Evolutionary conservation across 2,329 filamentous ascomycete genomes (phyloP), one percentile per base, ranked within the genome.

Genomic region (Botrytis fragariae): DNA sequence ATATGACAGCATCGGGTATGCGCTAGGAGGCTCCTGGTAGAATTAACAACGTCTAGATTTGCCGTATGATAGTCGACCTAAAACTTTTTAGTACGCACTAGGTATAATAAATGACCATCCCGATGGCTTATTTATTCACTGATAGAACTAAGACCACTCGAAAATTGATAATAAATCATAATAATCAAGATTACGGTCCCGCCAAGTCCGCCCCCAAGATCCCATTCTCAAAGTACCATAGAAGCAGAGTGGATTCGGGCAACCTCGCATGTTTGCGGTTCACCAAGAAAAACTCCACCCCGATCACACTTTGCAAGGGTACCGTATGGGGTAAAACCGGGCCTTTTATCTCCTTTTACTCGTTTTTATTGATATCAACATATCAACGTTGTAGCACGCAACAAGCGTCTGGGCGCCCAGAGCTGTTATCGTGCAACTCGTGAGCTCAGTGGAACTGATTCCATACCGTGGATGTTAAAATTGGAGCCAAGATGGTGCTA

Each of bases 361-460:
- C 35, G 35, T 39, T 39, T 9, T n/a, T n/a, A n/a, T n/a, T 62
- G 22, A 62, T 62, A 16, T 42, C 60, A 62, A 35, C 60, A 62
- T 39, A 62, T n/a, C 60, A 39, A n/a, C 35, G 35, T 8, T 62
- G 60, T 62, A 62, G 60, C 60, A 39, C 25, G 60, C 35, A 62
- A 62, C 25, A 62, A 62, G 60, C 25, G 35, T n/a, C 60, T 62
- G 60, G 60, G 60, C 60, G 60, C 60, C 60, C 60, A 62, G 60
- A 14, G 8, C 25, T 62, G 60, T 62, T 62, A 62, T 62, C 60
- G 25, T 62, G 60, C 18, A 62, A 42, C 60, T n/a, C 60, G 22
- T n/a, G 60, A 62, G 35, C 60, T 25, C 60, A 18, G 59, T 35
- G 22, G 25, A 62, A 39, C 60, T n/a, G 25, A 9, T n/a, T 16